These are phyloP conservation scores for Penicillium taxi DNA, from an alignment of 495 filamentous ascomycete species.

Conservation along the genomic window DNA sequence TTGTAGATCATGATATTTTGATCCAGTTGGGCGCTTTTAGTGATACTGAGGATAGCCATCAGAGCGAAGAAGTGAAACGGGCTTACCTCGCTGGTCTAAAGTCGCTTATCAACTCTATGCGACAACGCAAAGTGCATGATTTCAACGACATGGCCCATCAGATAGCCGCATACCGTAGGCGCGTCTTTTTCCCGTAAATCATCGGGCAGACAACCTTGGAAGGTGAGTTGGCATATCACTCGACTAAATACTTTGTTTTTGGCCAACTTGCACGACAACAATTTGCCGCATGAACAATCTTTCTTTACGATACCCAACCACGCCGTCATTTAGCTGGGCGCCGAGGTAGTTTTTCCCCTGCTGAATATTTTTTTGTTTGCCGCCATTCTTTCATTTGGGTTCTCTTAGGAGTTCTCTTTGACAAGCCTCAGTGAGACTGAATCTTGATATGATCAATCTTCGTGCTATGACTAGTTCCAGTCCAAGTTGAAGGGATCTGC, in stretches of 20 bases:
- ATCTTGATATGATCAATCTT: conserved; percentile 4
- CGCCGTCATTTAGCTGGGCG: neutral
- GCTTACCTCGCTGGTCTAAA: conserved; percentile 69
- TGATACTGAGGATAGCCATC: conserved; percentile 64
- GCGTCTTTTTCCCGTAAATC: conserved; percentile 43
- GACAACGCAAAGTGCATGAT: conserved; percentile 65
- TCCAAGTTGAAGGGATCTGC: conserved; percentile 8
- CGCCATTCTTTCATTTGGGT: neutral
- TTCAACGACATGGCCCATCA: conserved; percentile 71
- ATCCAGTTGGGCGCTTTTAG: conserved; percentile 67
- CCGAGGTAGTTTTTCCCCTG: conserved; percentile 3
- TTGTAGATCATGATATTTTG: conserved; percentile 77
- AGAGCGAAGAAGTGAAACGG: conserved; percentile 59
- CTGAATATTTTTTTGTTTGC: neutral
- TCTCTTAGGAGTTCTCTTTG: too few relatives aligned
- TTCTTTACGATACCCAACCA: conserved; percentile 6
- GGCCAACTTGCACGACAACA: neutral
- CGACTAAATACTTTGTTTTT: too few relatives aligned
- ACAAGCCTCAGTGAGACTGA: too few relatives aligned
- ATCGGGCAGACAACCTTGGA: conserved; percentile 3
- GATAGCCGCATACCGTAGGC: conserved; percentile 75
- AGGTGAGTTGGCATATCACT: conserved; percentile 31
- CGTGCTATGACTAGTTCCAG: neutral
- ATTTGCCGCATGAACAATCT: neutral
- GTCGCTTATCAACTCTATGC: conserved; percentile 66